phyloP scores from a whole-genome alignment of 768 basidiomycete species.

The Podaxis sp. region DNA sequence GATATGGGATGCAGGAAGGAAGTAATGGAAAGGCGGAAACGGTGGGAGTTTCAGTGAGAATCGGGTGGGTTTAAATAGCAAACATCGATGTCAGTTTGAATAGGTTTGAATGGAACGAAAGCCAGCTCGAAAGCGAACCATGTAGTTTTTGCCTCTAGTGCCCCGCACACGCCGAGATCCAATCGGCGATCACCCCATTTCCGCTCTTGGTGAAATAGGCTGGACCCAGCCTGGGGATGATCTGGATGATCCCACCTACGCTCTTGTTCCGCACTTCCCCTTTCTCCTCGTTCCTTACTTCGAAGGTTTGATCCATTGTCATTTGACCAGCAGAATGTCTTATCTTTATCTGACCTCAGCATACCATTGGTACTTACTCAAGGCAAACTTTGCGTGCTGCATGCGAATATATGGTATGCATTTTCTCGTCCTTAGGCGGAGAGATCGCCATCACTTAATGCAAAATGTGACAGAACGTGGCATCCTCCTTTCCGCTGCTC shows the following conservation, averaged over 20 bases:
- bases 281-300: background rate
- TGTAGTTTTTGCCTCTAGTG: background rate
- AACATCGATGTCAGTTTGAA: constrained; percentile 10
- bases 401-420: too few relatives aligned
- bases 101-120: constrained; percentile 2
- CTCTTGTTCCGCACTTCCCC: background rate
- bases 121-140: constrained; percentile 5
- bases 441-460: too few relatives aligned
- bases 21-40: constrained; percentile 10
- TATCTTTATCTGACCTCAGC: too few relatives aligned
- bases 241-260: background rate
- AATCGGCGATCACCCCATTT: constrained; percentile 10
- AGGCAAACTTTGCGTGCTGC: too few relatives aligned
- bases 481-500: too few relatives aligned
- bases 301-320: too few relatives aligned
- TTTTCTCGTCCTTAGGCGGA: too few relatives aligned
- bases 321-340: too few relatives aligned
- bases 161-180: constrained; percentile 5
- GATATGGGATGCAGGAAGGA: constrained; percentile 11
- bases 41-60: constrained; percentile 6
- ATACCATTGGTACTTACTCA: too few relatives aligned
- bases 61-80: background rate
- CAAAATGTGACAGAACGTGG: too few relatives aligned
- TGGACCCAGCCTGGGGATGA: too few relatives aligned
- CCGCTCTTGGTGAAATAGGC: background rate